Base-by-base conservation (phyloP, 2,329 filamentous ascomycete species). In the Xylariaceae sp. region DNA sequence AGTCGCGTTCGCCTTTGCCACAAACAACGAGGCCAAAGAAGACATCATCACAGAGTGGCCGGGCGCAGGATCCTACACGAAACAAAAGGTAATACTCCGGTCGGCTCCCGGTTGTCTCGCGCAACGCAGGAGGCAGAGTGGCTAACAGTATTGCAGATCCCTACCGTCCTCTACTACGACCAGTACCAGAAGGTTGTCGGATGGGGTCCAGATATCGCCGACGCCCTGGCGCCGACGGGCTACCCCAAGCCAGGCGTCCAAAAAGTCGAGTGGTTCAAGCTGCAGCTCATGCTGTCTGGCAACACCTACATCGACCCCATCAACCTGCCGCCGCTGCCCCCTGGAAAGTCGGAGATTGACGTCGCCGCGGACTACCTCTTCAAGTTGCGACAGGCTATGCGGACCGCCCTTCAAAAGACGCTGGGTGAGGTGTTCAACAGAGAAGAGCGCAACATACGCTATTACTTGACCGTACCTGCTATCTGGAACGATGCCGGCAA, bases 401-500 rank as follows among this genome's bases (percentile, higher is more conserved):
- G 92, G 50, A 83, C 88, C 42, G 88, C 94, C 52, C 70, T 98
- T 39, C 88, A 94, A 60, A 96, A 96, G 75, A 94, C 89, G 2
- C 71, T 96, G 19, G 92, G 92, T 35, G 92, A 96, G 58, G 92
- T 98, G 1, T 98, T 96, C 64, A 94, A 93, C 64, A 75, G 92
- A 61, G 92, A 96, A 67, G 92, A 96, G 68, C 83, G 90, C 53
- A 96, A 96, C 61, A 98, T 96, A 51, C 78, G 87, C 50, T 96
- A 96, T 64, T 96, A 95, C 61, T 70, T 98, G 50, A 98, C 92
- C 3, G 92, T 98, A n/a, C 92, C 92, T 14, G 92, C 92, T 49
- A 96, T 98, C 50, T 96, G 92, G 92, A 96, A 96, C 60, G 92
- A 96, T 65, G 90, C 92, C 29, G 92, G 89, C 50, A 98, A 98